Evolutionary conservation across 306 rosid species (phyloP).

Genomic region (Mucuna pruriens): DNA sequence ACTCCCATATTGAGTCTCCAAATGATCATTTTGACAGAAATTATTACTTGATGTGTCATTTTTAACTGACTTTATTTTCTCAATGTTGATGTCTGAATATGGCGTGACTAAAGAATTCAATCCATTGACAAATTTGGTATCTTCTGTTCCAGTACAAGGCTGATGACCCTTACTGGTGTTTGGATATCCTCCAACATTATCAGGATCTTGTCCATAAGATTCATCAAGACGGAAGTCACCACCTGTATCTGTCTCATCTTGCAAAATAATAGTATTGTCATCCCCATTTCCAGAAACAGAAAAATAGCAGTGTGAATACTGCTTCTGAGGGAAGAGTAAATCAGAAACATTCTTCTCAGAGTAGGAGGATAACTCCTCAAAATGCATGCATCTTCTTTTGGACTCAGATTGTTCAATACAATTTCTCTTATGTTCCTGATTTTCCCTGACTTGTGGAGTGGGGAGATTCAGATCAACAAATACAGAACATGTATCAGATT

Average conservation of each 20-base stretch:
- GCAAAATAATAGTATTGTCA: background rate
- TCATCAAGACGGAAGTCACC: background rate
- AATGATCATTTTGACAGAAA: slow-evolving; percentile 35
- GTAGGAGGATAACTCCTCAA: background rate
- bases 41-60: slow-evolving; percentile 21
- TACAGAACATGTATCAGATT: slow-evolving; percentile 15
- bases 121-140: slow-evolving; percentile 17
- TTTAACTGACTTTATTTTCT: slow-evolving; percentile 31
- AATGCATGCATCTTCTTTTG: background rate
- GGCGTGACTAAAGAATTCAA: slow-evolving; percentile 32
- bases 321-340: background rate
- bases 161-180: slow-evolving; percentile 22
- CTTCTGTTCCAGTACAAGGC: slow-evolving; percentile 39
- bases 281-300: background rate
- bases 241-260: slow-evolving; percentile 6
- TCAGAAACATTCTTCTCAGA: background rate
- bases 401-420: slow-evolving; percentile 14
- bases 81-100: slow-evolving; percentile 36
- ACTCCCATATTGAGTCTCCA: slow-evolving; percentile 52
- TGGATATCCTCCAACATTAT: slow-evolving; percentile 31
- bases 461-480: slow-evolving; percentile 31
- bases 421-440: slow-evolving; percentile 10
- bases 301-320: background rate
- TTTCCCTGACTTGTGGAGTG: slow-evolving; percentile 21
- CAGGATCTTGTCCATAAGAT: slow-evolving; percentile 21